Percentiles rank a stretch among this genome's conserved stretches.
phyloP scores from a whole-genome alignment of 257 asterid species.

The Primulina huaijiensis region DNA sequence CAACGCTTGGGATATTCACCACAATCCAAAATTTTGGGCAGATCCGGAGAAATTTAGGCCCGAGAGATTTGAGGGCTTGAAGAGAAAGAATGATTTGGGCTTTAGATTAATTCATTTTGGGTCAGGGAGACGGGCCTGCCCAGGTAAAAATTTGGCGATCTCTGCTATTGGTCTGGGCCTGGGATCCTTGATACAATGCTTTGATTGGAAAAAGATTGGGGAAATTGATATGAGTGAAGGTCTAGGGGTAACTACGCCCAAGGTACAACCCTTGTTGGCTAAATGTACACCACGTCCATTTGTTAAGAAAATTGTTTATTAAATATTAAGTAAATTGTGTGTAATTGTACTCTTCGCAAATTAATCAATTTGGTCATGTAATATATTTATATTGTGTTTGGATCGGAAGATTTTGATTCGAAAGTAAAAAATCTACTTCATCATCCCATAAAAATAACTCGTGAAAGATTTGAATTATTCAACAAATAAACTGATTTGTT shows the following conservation, averaged over 20 bases:
- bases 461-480: too few species aligned
- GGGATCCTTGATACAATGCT: constrained; percentile 48
- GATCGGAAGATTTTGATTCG: too few species aligned
- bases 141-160: constrained; percentile 45
- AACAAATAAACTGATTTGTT: too few species aligned
- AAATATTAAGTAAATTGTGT: not conserved
- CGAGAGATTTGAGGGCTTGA: constrained; percentile 62
- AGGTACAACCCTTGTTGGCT: constrained; percentile 45
- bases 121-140: constrained; percentile 59
- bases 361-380: not conserved
- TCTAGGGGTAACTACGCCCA: constrained; percentile 43
- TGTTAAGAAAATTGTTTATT: constrained; percentile 22
- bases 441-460: too few species aligned
- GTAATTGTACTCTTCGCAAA: not conserved
- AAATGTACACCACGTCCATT: constrained; percentile 46
- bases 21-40: constrained; percentile 57
- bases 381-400: too few species aligned
- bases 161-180: constrained; percentile 40
- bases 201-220: constrained; percentile 52
- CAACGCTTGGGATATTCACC: constrained; percentile 69
- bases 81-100: constrained; percentile 48
- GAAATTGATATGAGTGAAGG: constrained; percentile 55
- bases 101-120: constrained; percentile 44
- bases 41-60: constrained; percentile 70
- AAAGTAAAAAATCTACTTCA: too few species aligned